phyloP scores from a whole-genome alignment of 176 grass and related monocot genomes.

The Oryza coarctata region DNA sequence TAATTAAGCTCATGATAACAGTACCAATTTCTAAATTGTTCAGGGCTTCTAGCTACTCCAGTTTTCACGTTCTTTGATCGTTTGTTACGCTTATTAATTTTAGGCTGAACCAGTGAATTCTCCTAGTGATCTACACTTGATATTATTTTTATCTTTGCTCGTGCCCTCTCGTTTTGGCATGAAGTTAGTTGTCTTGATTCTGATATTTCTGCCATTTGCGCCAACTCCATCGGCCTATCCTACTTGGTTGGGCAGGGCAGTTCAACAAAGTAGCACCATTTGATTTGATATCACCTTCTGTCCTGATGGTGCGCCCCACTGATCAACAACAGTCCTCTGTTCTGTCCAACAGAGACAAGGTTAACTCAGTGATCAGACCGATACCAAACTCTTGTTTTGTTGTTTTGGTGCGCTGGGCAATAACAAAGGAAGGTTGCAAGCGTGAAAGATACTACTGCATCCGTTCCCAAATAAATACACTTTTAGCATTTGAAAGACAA shows the following conservation, averaged over 20 bases:
- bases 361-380: not conserved
- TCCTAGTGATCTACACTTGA: not conserved
- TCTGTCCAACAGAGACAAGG: not conserved
- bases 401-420: not conserved
- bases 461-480: no score
- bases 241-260: constrained; percentile 8
- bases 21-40: not conserved
- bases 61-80: not conserved
- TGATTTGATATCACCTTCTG: not conserved
- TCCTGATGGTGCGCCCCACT: no score
- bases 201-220: not conserved
- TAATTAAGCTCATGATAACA: no score
- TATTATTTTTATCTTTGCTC: not conserved
- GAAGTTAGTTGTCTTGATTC: constrained; percentile 10
- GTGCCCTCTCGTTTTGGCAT: constrained; percentile 16
- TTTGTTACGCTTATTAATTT: not conserved
- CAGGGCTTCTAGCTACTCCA: not conserved
- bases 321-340: not conserved
- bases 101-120: not conserved
- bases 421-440: not conserved
- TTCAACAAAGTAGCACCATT: not conserved
- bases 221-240: not conserved
- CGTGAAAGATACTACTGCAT: not conserved
- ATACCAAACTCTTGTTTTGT: not conserved
- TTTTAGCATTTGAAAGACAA: no score